These are phyloP conservation scores for Tephrocybe sp. DNA, from an alignment of 768 basidiomycete species.

Conservation along the genomic window DNA sequence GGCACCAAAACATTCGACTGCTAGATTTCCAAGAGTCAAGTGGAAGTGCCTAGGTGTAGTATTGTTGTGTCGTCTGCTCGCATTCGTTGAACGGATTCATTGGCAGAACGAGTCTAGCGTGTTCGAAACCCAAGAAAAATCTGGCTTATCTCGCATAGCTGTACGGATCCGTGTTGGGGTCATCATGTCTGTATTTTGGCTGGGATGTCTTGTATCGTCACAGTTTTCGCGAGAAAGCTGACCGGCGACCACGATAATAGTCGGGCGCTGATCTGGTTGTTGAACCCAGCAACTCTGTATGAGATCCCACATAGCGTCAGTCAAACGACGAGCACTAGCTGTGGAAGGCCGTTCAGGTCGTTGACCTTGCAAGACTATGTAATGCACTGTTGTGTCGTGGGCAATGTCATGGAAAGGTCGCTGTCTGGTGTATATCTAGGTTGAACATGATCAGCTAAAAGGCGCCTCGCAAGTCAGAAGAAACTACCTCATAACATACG, in stretches of 20 bases:
- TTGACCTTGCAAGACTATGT: not conserved
- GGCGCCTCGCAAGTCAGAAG: not conserved
- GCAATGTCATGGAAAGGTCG: not conserved
- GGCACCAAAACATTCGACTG: too few species aligned
- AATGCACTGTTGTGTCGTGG: not conserved
- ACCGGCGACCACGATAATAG: not conserved
- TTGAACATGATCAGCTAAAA: too few species aligned
- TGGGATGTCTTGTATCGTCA: not conserved
- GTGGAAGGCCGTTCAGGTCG: not conserved
- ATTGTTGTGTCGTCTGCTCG: too few species aligned
- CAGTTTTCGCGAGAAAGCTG: not conserved
- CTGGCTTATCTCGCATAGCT: not conserved
- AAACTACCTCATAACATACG: slow-evolving; percentile 24
- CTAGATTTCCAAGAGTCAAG: too few species aligned
- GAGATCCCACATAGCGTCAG: not conserved
- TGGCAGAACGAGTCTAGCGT: too few species aligned
- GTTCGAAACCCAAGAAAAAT: slow-evolving; percentile 1
- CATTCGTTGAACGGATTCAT: too few species aligned
- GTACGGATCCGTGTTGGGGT: not conserved
- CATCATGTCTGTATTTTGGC: not conserved
- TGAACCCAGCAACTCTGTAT: not conserved
- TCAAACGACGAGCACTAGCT: not conserved
- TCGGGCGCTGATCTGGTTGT: not conserved
- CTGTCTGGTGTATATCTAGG: not conserved
- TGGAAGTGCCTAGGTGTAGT: too few species aligned